Evolutionary conservation across 768 basidiomycete genomes (phyloP), one percentile per base, ranked within the genome.

Genomic region (Fomitopsis pulvina): DNA sequence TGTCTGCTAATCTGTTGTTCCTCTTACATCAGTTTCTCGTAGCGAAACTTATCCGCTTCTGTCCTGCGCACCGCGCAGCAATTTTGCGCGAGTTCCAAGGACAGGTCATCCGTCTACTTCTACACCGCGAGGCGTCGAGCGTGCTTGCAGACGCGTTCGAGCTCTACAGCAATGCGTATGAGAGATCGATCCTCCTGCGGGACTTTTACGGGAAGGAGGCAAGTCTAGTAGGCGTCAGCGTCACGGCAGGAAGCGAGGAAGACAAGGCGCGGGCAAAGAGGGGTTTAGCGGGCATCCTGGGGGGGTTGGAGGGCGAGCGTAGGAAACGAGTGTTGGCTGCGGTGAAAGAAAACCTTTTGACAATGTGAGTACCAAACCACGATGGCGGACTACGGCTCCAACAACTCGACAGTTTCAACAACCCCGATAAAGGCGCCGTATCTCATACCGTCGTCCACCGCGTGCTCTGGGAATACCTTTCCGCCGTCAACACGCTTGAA

Each of bases 161-260:
- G 62, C 76, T 94, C 0, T 87, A 92, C 60, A 78, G 85, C 6
- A 91, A 92, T 45, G 81, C 89, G 1, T 88, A 87, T 56, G 92
- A 95, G 59, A 80, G 90, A 18, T 77, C 84, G 0, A 71, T 91
- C 20, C 73, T 97, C 4, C 70, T 95, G 5, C 80, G 85, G 16
- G 90, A 92, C 52, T 92, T 96, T 55, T 97, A 92, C 56, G 93
- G 93, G 12, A 89, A 87, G 63, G 93, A 97, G 64, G 84, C 83
- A 0, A 71, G 76, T 2, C 67, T 97, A 26, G 92, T 95, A 66
- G 41, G 51, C 14, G 54, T 76, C 4, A 45, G 51, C 16, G 54
- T 76, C 5, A 77, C 72, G 0, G 69, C 61, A 18, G 81, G 80
- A 12, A 82, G 77, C 40, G 76, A 73, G 0, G 77, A 77, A 44